phyloP scores from a whole-genome alignment of 2,329 filamentous ascomycete species.

The Sporothrix variecibatus region DNA sequence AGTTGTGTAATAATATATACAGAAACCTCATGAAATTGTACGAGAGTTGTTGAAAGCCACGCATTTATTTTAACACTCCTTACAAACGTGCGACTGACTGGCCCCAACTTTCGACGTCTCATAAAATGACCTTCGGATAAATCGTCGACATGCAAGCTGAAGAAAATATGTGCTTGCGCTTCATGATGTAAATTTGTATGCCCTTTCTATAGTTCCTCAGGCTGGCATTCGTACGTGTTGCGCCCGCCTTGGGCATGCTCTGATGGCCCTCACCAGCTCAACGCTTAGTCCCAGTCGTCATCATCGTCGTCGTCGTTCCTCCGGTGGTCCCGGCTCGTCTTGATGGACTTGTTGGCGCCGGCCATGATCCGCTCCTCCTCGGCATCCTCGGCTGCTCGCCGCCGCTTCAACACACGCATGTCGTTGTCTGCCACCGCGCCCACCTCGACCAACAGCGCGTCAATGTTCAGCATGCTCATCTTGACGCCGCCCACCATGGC shows the following conservation, averaged over 20 bases:
- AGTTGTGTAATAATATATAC: neutral
- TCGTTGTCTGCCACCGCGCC: constrained; percentile 80
- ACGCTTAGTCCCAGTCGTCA: constrained; percentile 38
- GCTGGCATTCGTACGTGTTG: neutral
- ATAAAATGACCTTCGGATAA: neutral
- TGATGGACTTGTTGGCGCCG: constrained; percentile 44
- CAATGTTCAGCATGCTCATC: constrained; percentile 73
- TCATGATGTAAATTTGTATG: neutral
- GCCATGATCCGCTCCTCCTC: constrained; percentile 58
- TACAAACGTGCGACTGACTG: too few relatives aligned
- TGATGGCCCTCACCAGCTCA: neutral
- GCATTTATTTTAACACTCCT: too few relatives aligned
- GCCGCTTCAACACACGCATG: constrained; percentile 68
- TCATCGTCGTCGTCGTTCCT: constrained; percentile 36
- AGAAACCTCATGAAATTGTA: neutral
- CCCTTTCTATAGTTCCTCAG: neutral
- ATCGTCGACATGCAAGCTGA: too few relatives aligned
- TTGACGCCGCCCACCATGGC: constrained; percentile 72
- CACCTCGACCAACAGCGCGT: constrained; percentile 77
- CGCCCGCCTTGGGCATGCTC: neutral
- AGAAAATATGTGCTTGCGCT: neutral
- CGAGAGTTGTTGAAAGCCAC: too few relatives aligned
- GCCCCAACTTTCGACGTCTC: neutral
- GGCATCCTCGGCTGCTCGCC: constrained; percentile 60
- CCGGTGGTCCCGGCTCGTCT: constrained; percentile 31